A percentile compares a stretch with the other conserved stretches of the same genome.
phyloP scores from a whole-genome alignment of 2,329 filamentous ascomycete genomes.

The Pseudogymnoascus sp. region DNA sequence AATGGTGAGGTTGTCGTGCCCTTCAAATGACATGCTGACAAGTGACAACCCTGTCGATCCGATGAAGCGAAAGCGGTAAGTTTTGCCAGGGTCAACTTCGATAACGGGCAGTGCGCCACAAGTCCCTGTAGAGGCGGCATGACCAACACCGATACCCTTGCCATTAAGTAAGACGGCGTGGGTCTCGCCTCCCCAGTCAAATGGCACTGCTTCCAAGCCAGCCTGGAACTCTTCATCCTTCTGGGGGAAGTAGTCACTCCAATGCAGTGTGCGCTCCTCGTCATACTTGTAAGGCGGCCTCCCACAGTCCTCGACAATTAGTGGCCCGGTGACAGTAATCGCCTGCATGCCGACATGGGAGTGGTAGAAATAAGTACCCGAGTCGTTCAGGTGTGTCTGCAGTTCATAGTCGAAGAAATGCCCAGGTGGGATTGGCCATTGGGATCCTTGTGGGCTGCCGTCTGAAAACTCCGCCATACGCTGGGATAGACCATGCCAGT shows the following conservation, averaged over 20 bases:
- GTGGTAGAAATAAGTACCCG: constrained; percentile 46
- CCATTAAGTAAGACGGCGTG: constrained; percentile 50
- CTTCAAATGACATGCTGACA: constrained; percentile 46
- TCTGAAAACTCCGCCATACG: constrained; percentile 40
- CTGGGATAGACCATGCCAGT: constrained; percentile 44
- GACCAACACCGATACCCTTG: constrained; percentile 41
- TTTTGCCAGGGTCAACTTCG: too few species aligned
- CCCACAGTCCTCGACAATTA: constrained; percentile 34
- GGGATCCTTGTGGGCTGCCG: constrained; percentile 37
- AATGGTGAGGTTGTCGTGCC: constrained; percentile 45
- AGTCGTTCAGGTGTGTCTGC: constrained; percentile 31
- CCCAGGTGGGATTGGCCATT: constrained; percentile 42
- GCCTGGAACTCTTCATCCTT: constrained; percentile 42
- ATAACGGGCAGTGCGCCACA: too few species aligned
- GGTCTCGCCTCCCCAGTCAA: constrained; percentile 51
- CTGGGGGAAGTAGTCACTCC: constrained; percentile 50
- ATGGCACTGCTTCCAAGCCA: constrained; percentile 40
- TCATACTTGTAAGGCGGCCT: constrained; percentile 48
- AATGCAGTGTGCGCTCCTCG: constrained; percentile 46
- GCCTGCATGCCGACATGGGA: constrained; percentile 43
- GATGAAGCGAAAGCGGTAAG: too few species aligned
- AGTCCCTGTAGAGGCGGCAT: constrained; percentile 39
- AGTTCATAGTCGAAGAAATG: constrained; percentile 46
- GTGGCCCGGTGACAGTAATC: constrained; percentile 34
- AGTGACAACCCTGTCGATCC: too few species aligned